Evolutionary conservation across 2,329 filamentous ascomycete genomes (phyloP).

Genomic region (Alternaria conjuncta): DNA sequence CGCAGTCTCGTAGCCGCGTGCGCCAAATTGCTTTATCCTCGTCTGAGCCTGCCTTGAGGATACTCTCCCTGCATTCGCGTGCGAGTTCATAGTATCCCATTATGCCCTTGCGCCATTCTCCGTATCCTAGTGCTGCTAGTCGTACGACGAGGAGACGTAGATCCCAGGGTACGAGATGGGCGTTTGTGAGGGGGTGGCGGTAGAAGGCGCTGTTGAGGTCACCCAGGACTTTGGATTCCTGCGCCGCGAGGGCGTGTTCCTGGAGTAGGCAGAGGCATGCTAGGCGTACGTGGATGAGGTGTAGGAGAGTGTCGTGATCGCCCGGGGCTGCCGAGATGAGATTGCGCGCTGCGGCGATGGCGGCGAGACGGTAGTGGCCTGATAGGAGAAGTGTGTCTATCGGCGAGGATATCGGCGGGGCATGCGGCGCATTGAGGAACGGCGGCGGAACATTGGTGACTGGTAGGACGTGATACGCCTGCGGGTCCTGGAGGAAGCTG

Average conservation of each 20-base stretch:
- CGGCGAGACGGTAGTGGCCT: constrained; percentile 82
- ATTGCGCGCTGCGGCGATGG: constrained; percentile 69
- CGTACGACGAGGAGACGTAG: constrained; percentile 83
- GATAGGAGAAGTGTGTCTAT: constrained; percentile 71
- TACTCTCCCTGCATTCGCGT: constrained; percentile 71
- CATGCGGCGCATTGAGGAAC: constrained; percentile 72
- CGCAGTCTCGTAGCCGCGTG: constrained; percentile 74
- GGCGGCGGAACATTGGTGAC: constrained; percentile 65
- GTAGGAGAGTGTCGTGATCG: constrained; percentile 73
- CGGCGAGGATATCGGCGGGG: constrained; percentile 65
- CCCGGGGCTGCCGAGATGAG: constrained; percentile 61
- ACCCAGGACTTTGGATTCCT: constrained; percentile 68
- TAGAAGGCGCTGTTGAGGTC: constrained; percentile 64
- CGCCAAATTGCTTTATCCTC: constrained; percentile 71
- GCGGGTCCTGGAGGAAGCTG: constrained; percentile 48
- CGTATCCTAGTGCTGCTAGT: constrained; percentile 84
- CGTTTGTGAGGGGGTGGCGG: constrained; percentile 55
- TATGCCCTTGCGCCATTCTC: constrained; percentile 81
- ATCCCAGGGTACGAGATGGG: constrained; percentile 79
- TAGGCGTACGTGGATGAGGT: constrained; percentile 79
- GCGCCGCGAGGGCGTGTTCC: constrained; percentile 62
- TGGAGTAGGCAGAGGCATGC: constrained; percentile 82
- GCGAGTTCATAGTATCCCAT: constrained; percentile 92
- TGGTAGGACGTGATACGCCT: constrained; percentile 72
- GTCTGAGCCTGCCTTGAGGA: constrained; percentile 56